Base-by-base conservation (phyloP, 176 grass and related monocot genomes). In the Pontederia crassipes region DNA sequence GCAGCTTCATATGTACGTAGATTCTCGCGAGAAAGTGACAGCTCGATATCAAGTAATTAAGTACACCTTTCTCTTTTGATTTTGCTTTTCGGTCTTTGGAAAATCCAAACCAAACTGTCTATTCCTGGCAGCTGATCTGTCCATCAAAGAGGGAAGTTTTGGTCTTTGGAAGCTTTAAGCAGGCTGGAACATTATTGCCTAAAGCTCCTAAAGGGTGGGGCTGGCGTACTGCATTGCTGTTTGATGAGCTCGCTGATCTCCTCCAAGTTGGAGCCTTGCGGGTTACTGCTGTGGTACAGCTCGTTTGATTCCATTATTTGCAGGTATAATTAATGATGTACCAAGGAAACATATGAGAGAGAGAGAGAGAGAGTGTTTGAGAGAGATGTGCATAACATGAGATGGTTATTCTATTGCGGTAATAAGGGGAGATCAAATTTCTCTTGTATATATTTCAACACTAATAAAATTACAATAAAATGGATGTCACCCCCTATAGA, bases 161-260 rank as follows among this genome's bases (percentile, higher is more conserved):
- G 87, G 81, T 86, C 60, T 91, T 91, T 59, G 93, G 93, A 70
- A 88, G 79, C 70, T 83, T 97, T 52, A 97, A 97, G 77, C 92
- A 91, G 68, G 81, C 92, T 1, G 92, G 93, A 45, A 97, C 93
- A 1, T 77, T 97, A 18, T 52, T 97, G 35, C 93, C 93, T 2
- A 97, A 97, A 64, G 84, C 93, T 60, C 93, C 87, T 10, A 97
- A 97, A 71, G 93, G 93, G 12, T 97, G 93, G 93, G 93, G 93
- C 61, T 97, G 93, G 93, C 93, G 87, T 65, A 97, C 93, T 48
- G 93, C 93, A 9, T 69, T 97, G 70, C 69, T 97, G 2, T 97
- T 97, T 45, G 87, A 97, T 65, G 87, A 97, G 51, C 84, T 98
- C 48, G 81, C 72, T 0, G 84, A 92, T 74, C 93, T 98, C 69